Base-by-base conservation (phyloP, 2,329 filamentous ascomycete genomes). In the Claviceps maximensis region DNA sequence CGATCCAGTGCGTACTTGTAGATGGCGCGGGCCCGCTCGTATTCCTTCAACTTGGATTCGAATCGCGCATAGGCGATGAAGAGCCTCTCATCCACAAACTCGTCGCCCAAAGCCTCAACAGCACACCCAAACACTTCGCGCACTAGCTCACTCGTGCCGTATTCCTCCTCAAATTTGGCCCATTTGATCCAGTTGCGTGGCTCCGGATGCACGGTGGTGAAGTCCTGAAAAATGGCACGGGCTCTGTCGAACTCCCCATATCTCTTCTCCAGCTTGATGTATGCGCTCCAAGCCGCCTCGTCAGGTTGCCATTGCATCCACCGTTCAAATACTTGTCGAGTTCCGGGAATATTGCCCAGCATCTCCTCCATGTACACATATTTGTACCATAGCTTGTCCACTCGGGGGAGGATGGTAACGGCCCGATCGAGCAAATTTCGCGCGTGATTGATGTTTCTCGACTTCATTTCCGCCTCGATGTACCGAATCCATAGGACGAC, bases 321-420 rank as follows among this genome's bases (percentile, higher is more conserved):
- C 47, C 93, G 79, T 71, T 98, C 93, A 66, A 97, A 98, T 0
- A 97, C 88, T 61, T 95, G 88, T 54, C 93, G 77, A 2, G 89
- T 94, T 38, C 91, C 93, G 3, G 90, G 83, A 49, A 98, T 84
- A 63, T 98, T 96, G 7, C 89, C 89, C 52, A 98, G 78, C 71
- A 91, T 97, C 77, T 98, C 93, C 73, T 97, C 91, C 86, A 95
- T 94, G 67, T 95, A 95, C 27, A 95, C 89, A 74, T 96, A 98
- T 68, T 97, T 97, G 75, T 95, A 98, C 93, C 93, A 98, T 36
- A 98, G 74, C 75, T 97, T 97, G 67, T 97, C 89, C 42, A 97
- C 81, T 54, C 93, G 78, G 5, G 93, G 93, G 41, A 96, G 74
- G 53, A 94, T 87, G 1, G 89, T 89, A 51, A 97, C 88, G n/a